Evolutionary conservation across 805 yeast species (phyloP), one percentile per base, ranked within the genome.

Genomic region (Candida maltosa): DNA sequence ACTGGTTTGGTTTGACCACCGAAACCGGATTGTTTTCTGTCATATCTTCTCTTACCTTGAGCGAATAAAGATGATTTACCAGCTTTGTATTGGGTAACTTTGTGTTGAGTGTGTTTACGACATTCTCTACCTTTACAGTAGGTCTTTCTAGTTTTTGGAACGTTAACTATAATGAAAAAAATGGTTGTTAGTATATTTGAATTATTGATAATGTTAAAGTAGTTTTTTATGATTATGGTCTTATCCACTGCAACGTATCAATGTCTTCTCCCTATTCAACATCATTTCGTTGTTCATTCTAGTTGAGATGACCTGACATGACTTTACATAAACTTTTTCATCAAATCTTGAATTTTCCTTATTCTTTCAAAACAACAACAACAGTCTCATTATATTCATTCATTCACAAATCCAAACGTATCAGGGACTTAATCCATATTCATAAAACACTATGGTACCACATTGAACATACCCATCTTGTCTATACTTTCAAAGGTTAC

Each of bases 1-100:
- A 93, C 84, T 70, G 83, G 98, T 82, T 88, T 93, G 77, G 98
- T 93, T 80, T 93, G 99, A 87, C 99, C 99, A 87, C 99, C 99
- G 78, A 81, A 93, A 88, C 98, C 98, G 64, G 85, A 70, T 80
- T 93, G 98, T 78, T 93, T 93, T 78, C 99, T 96, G 91, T 93
- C 98, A 80, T 93, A 93, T 82, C 99, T 89, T 83, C 99, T 88
- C 91, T 94, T 93, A 84, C 99, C 99, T 80, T 93, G 97, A 60
- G 97, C 96, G 69, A 81, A 88, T 64, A 89, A 83, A 53, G 97
- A 91, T 71, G 98, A 97, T 81, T 93, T 93, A 78, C 99, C 98
- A 70, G 97, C 96, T 76, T 93, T 93, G 94, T 93, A 93, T 81
- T 93, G 99, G 75, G 99, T 91, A 69, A 93, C 98, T 83, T 91